A percentile compares a stretch with the other conserved stretches of the same genome.
Conservation (phyloP, 257 asterid species). For the Dorcoceras hygrometricum region DNA sequence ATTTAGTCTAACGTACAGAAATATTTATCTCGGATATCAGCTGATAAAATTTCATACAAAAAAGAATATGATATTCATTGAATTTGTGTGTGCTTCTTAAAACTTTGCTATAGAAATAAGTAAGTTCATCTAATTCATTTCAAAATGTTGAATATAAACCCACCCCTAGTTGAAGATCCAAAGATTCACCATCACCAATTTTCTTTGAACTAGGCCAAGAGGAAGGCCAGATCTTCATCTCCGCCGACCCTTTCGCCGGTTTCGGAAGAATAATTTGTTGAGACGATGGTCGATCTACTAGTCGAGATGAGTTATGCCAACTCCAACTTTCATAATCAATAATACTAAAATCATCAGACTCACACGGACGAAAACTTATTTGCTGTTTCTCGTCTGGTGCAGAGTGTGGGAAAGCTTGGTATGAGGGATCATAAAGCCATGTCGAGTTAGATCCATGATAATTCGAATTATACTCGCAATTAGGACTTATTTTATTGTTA, state of each 20-base stretch:
- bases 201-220: constrained; percentile 34
- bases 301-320: constrained; percentile 24
- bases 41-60: not conserved
- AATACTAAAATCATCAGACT: constrained; percentile 23
- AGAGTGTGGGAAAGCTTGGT: constrained; percentile 23
- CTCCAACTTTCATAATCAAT: constrained; percentile 21
- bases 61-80: not conserved
- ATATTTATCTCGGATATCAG: not conserved
- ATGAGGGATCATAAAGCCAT: constrained; percentile 52
- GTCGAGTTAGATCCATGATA: constrained; percentile 32
- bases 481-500: not conserved
- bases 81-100: too few relatives aligned
- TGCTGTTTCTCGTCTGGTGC: constrained; percentile 34
- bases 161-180: constrained; percentile 80
- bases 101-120: too few relatives aligned
- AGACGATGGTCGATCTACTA: not conserved
- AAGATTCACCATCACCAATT: constrained; percentile 38
- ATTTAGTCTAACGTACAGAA: too few relatives aligned
- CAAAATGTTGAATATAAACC: constrained; percentile 30
- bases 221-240: not conserved
- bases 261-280: not conserved
- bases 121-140: not conserved
- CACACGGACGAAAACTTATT: constrained; percentile 46
- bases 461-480: constrained; percentile 18
- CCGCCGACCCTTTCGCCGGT: not conserved